phyloP scores from a whole-genome alignment of 2,329 filamentous ascomycete species.

The Fonsecaea multimorphosa region DNA sequence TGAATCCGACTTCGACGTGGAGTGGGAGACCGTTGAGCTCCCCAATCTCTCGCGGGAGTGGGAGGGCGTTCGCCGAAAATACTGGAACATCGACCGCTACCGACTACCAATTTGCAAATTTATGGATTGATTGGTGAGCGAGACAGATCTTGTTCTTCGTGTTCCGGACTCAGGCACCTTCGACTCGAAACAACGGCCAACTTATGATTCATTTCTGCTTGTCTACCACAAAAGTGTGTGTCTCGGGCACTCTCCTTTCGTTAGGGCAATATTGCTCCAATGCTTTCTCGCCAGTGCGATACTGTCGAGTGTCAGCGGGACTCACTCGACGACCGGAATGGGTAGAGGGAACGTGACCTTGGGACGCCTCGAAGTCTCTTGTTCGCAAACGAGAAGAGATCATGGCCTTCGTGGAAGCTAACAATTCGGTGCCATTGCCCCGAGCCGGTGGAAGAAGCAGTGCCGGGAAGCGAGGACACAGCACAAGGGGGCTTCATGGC shows the following conservation, averaged over 20 bases:
- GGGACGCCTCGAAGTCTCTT: background rate
- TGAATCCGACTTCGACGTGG: slow-evolving; percentile 86
- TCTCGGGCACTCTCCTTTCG: background rate
- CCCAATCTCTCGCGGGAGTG: slow-evolving; percentile 79
- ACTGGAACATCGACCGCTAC: slow-evolving; percentile 78
- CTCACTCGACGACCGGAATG: background rate
- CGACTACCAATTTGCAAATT: slow-evolving; percentile 49
- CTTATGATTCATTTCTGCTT: background rate
- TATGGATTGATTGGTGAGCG: slow-evolving; percentile 32
- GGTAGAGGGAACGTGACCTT: background rate
- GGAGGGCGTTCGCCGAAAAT: slow-evolving; percentile 84
- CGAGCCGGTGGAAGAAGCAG: slow-evolving; percentile 9
- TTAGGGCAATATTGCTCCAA: background rate
- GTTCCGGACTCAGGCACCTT: background rate
- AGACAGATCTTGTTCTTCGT: background rate
- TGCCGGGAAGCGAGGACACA: too few species aligned
- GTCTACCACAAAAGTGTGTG: background rate
- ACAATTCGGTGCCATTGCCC: slow-evolving; percentile 8
- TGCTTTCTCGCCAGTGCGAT: background rate
- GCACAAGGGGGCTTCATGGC: background rate
- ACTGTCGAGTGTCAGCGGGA: background rate
- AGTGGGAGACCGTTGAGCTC: slow-evolving; percentile 80
- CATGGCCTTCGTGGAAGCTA: background rate
- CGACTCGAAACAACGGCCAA: background rate
- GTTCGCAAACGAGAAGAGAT: background rate